Evolutionary conservation across 176 grass and related monocot species (phyloP).

Genomic region (Oryza punctata): DNA sequence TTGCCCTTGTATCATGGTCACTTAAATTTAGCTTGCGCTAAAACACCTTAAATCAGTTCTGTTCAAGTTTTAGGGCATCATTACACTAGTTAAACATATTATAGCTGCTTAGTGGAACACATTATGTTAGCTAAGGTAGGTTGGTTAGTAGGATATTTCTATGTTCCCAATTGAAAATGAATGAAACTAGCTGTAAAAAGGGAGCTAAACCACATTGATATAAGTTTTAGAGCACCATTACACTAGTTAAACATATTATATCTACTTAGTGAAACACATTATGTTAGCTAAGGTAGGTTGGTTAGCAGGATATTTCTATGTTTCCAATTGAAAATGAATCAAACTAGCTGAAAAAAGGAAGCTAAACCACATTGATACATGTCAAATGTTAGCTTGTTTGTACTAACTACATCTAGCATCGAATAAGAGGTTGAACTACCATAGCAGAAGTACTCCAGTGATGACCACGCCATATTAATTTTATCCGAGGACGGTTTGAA

Average conservation of each 20-base stretch:
- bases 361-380: background rate
- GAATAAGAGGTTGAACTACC: background rate
- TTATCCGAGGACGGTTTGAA: background rate
- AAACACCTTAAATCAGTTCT: background rate
- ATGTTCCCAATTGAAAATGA: background rate
- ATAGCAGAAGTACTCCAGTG: background rate
- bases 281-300: too few relatives aligned
- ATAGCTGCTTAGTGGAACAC: too few relatives aligned
- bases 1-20: background rate
- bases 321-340: background rate
- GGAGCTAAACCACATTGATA: too few relatives aligned
- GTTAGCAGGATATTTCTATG: too few relatives aligned
- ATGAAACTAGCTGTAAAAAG: background rate
- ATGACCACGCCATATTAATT: background rate
- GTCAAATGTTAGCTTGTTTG: background rate
- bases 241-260: background rate
- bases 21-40: background rate
- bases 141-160: too few relatives aligned
- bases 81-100: background rate
- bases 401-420: background rate
- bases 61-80: background rate
- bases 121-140: too few relatives aligned
- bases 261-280: too few relatives aligned
- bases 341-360: background rate
- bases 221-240: background rate